Percentiles rank a stretch among this genome's conserved stretches.
These are phyloP conservation scores for Pisolithus microcarpus DNA, from an alignment of 768 basidiomycete genomes.

Conservation along the genomic window DNA sequence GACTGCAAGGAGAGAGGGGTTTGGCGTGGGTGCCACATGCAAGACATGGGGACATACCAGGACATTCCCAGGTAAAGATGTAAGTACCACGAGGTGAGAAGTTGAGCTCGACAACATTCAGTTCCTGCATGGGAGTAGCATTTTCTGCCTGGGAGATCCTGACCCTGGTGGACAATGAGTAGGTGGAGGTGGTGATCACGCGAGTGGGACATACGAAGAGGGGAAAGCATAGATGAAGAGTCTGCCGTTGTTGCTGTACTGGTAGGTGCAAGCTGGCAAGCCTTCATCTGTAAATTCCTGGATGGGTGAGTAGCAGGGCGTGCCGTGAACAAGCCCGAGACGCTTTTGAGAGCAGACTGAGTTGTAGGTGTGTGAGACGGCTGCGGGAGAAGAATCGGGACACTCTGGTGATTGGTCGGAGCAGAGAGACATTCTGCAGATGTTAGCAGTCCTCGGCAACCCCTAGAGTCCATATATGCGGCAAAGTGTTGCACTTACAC, in stretches of 20 bases:
- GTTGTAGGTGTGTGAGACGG: conserved; percentile 10
- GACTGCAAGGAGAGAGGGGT: conserved; percentile 28
- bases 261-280: conserved; percentile 63
- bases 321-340: conserved; percentile 76
- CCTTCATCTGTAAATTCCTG: conserved; percentile 62
- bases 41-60: conserved; percentile 40
- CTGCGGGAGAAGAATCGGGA: conserved; percentile 11
- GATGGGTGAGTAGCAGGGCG: conserved; percentile 67
- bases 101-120: conserved; percentile 69
- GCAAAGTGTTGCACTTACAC: too few relatives aligned
- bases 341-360: conserved; percentile 92
- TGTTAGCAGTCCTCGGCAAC: too few relatives aligned
- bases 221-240: conserved; percentile 81
- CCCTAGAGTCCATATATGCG: too few relatives aligned
- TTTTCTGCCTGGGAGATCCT: conserved; percentile 71
- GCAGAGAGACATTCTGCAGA: too few relatives aligned
- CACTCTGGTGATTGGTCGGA: too few relatives aligned
- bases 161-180: conserved; percentile 40
- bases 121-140: conserved; percentile 66
- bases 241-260: conserved; percentile 82
- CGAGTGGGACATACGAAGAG: conserved; percentile 47
- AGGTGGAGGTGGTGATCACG: conserved; percentile 9
- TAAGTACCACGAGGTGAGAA: conserved; percentile 94
- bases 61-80: conserved; percentile 93
- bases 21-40: conserved; percentile 4